phyloP scores from a whole-genome alignment of 2,329 filamentous ascomycete species.

The Lasiodiplodia sp. region DNA sequence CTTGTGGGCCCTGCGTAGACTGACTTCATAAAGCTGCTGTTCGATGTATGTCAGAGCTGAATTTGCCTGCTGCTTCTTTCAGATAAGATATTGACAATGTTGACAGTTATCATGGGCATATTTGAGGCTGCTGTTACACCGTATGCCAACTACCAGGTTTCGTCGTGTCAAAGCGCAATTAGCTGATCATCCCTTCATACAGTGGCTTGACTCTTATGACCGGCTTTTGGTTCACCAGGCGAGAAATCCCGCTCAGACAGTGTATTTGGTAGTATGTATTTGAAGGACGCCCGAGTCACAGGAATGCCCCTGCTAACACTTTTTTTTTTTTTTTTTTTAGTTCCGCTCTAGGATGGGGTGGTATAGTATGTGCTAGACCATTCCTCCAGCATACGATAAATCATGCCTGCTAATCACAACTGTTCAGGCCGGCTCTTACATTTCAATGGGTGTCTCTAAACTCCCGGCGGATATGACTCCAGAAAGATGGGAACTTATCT shows the following conservation, averaged over 20 bases:
- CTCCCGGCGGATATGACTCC: conserved; percentile 39
- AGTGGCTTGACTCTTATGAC: neutral
- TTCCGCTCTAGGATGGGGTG: neutral
- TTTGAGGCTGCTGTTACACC: conserved; percentile 47
- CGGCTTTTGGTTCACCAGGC: neutral
- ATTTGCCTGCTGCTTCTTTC: neutral
- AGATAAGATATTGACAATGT: conserved; percentile 14
- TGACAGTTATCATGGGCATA: conserved; percentile 42
- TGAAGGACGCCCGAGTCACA: too few relatives aligned
- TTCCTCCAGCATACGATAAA: neutral
- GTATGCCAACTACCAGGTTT: conserved; percentile 38
- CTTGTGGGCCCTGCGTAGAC: neutral
- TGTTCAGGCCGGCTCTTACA: conserved; percentile 47
- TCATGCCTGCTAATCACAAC: conserved; percentile 24
- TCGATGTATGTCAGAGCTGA: neutral
- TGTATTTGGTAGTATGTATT: conserved; percentile 1
- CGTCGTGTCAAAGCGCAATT: conserved; percentile 34
- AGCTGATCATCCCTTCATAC: neutral
- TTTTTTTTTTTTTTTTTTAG: neutral
- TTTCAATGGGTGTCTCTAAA: conserved; percentile 43
- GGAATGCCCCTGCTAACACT: too few relatives aligned
- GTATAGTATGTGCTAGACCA: neutral
- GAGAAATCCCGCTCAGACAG: neutral
- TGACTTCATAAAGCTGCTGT: neutral
- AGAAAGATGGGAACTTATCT: conserved; percentile 45